Percentiles rank a stretch among this genome's conserved stretches.
phyloP scores from a whole-genome alignment of 179 eudicot genomes.

The Silene vulgaris region DNA sequence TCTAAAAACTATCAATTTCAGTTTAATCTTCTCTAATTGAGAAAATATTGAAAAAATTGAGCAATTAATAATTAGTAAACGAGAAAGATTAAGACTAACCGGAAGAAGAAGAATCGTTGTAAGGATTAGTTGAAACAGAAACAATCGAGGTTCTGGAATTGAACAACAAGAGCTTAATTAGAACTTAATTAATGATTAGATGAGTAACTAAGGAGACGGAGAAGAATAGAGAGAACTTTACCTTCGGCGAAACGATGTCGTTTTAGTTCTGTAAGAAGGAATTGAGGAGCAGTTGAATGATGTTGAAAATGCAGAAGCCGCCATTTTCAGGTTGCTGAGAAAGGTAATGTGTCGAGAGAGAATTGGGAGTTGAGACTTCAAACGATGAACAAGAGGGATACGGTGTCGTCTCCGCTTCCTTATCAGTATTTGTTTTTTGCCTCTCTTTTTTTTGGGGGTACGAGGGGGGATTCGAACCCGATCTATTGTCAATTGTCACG shows the following conservation, averaged over 20 bases:
- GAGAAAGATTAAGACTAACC: neutral
- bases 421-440: too few relatives aligned
- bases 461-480: too few relatives aligned
- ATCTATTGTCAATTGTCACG: too few relatives aligned
- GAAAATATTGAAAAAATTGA: neutral
- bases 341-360: constrained; percentile 8
- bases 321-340: constrained; percentile 27
- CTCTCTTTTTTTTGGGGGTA: too few relatives aligned
- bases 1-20: neutral
- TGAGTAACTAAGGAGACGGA: neutral
- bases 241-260: constrained; percentile 26
- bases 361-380: neutral
- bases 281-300: constrained; percentile 22
- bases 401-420: neutral
- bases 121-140: constrained; percentile 25
- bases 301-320: constrained; percentile 36
- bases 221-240: neutral
- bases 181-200: neutral
- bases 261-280: constrained; percentile 11
- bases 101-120: constrained; percentile 23
- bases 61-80: neutral
- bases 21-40: neutral
- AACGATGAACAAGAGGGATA: neutral
- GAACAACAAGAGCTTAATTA: neutral
- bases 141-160: constrained; percentile 30